Evolutionary conservation across 164 flowering plant genomes (phyloP), one percentile per base, ranked within the genome.

Genomic region (Tinospora cordifolia): DNA sequence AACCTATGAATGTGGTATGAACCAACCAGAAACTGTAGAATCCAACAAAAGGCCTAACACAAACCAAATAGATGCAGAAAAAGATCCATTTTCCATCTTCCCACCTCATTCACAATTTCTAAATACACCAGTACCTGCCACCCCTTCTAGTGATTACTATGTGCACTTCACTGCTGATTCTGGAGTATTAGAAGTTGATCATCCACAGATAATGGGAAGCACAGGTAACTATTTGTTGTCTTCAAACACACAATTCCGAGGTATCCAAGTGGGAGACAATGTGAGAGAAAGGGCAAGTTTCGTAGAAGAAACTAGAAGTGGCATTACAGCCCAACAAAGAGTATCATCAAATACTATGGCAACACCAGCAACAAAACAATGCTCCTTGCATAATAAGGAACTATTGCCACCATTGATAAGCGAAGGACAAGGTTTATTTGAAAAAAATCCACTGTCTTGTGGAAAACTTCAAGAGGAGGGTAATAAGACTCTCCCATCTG

Each of bases 211-310:
- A 14, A 63, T 67, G 21, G 74, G 79, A 66, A 77, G 68, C 71
- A 85, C 79, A 65, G 75, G 74, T 74, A 76, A 65, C 59, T 75
- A 76, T 47, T 74, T 79, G 24, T 71, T 72, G 79, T 67, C 78
- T 70, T 64, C 80, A 75, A 65, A 71, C 44, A 74, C 83, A 38
- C 71, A 59, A 62, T 66, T 59, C 22, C 34, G 25, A 40, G 75
- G 27, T 24, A 67, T 12, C 68, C 69, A 44, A 60, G 71, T 63
- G 22, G 24, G 21, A 9, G 69, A 47, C 54, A 68, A 12, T 57
- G 67, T 65, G 15, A 65, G 67, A 63, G 66, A 71, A 62, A 41
- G 63, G 58, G 14, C 11, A 26, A 79, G 51, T 54, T 75, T 66
- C 49, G 25, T 13, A 38, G 54, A 63, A 68, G 72, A 68, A 26